These are phyloP conservation scores for Phytopythium delawarense DNA, from an alignment of 352 stramenopile species.

Conservation along the genomic window DNA sequence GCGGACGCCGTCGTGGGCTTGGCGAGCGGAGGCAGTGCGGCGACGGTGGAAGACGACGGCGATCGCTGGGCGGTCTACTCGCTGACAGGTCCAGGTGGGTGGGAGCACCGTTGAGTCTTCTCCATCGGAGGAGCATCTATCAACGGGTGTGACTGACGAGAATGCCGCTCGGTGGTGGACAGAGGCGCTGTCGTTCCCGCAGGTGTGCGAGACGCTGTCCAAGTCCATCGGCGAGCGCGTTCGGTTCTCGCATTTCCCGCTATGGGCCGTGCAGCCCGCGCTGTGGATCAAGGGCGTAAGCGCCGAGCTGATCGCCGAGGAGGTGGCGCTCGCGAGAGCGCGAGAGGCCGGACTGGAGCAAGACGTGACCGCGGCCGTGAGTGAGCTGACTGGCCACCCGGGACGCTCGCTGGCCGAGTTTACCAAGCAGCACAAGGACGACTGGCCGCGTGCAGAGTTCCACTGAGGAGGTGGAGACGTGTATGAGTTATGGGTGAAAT, in stretches of 20 bases:
- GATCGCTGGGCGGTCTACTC: constrained; percentile 13
- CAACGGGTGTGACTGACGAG: neutral
- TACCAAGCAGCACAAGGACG: constrained; percentile 5
- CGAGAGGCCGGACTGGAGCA: neutral
- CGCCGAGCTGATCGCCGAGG: constrained; percentile 50
- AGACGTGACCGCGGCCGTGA: neutral
- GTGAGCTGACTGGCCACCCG: neutral
- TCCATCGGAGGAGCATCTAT: neutral
- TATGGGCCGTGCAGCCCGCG: constrained; percentile 70
- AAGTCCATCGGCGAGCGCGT: constrained; percentile 36
- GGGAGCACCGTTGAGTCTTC: neutral
- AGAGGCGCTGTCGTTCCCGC: constrained; percentile 48
- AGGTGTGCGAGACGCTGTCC: constrained; percentile 44
- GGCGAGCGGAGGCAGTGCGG: neutral
- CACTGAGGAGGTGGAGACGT: neutral
- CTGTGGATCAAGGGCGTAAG: constrained; percentile 68
- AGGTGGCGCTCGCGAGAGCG: constrained; percentile 27
- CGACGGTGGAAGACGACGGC: constrained; percentile 1
- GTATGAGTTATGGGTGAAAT: neutral
- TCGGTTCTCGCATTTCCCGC: constrained; percentile 56
- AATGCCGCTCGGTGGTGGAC: neutral
- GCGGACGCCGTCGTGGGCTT: constrained; percentile 37
- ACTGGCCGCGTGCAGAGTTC: constrained; percentile 2
- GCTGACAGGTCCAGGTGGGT: constrained; percentile 40
- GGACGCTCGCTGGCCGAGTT: neutral